phyloP scores from a whole-genome alignment of 306 rosid species.

The Vigna nakashimae region DNA sequence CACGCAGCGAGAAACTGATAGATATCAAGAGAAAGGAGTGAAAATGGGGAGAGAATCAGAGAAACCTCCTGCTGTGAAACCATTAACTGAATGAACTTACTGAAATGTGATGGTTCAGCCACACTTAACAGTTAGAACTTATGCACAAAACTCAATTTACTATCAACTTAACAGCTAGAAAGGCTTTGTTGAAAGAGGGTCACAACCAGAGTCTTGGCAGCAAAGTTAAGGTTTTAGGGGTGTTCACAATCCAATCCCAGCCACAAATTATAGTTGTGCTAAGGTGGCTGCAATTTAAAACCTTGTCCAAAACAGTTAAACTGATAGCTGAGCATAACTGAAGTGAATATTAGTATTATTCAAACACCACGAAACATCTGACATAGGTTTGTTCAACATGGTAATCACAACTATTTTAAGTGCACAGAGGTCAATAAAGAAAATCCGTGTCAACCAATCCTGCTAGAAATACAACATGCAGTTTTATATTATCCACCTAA shows the following conservation, averaged over 20 bases:
- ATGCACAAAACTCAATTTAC: too few species aligned
- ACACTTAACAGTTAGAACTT: neutral
- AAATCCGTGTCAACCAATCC: neutral
- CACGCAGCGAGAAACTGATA: neutral
- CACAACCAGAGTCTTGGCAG: too few species aligned
- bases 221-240: neutral
- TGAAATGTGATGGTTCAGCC: neutral
- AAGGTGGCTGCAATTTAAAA: neutral
- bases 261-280: too few species aligned
- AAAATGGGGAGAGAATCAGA: neutral
- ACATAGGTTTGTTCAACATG: neutral
- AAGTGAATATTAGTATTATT: neutral
- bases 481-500: neutral
- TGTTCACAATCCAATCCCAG: too few species aligned
- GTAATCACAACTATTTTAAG: neutral
- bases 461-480: conserved; percentile 26
- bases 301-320: neutral
- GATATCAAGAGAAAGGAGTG: neutral
- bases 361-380: neutral
- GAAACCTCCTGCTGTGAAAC: neutral
- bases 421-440: neutral
- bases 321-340: neutral
- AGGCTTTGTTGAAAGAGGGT: too few species aligned
- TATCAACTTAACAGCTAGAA: too few species aligned
- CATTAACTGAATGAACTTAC: neutral